Base-by-base conservation (phyloP, 345 rosid species). In the Gossypium australe region DNA sequence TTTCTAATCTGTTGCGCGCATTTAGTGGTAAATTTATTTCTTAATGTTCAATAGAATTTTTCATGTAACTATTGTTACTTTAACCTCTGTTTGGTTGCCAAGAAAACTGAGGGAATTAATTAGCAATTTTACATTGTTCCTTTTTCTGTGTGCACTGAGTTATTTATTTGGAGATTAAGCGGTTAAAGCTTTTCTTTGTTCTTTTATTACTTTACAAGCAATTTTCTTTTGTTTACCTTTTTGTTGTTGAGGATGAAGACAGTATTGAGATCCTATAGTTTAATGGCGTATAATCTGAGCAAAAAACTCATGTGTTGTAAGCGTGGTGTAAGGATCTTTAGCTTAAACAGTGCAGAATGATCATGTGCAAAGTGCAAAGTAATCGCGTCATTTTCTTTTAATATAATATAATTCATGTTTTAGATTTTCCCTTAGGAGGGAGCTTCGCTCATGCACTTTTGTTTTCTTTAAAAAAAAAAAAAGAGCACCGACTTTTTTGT, bases 291-390 rank as follows among this genome's bases (percentile, higher is more conserved):
- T 52, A 75, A 53, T 79, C 75, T 55, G 52, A 79, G 75, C 71
- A n/a, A 69, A 69, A 76, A 77, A 75, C 76, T 80, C 93, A 90
- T 81, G 94, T 88, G 92, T 75, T 48, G 25, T 44, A 11, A 74
- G 85, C 97, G 90, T 73, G 48, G 78, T 88, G 84, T 79, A 68
- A 79, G 97, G 94, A 93, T 88, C 98, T 84, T 79, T 62, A 75
- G 72, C 85, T 80, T 69, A 71, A 75, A 79, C 57, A 52, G 72
- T 76, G 79, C 81, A 59, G 70, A 75, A 24, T 34, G 41, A 34
- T 60, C 78, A 77, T 75, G 73, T 73, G 77, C 69, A 60, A 14
- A 12, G n/a, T 60, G 64, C 24, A 73, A 66, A 63, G 24, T 13
- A 14, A 22, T 52, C 7, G 47, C 73, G 2, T 11, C 75, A 18